Evolutionary conservation across 129 eudicot species (phyloP).

Genomic region (Chrysanthemum seticuspe): DNA sequence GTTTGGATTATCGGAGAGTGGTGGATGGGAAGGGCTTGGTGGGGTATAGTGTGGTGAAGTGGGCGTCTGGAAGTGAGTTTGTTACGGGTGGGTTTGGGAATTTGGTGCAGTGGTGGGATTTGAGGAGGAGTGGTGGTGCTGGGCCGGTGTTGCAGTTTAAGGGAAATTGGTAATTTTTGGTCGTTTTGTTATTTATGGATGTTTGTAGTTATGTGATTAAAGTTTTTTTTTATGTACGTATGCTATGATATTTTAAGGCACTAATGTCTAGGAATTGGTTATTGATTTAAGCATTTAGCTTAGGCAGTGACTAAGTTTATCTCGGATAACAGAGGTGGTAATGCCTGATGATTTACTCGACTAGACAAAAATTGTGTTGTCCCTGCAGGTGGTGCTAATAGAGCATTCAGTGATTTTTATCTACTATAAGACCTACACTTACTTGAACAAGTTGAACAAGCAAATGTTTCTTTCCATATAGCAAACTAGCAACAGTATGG

Average conservation of each 20-base stretch:
- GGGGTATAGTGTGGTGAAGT: constrained; percentile 53
- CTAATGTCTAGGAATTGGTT: not conserved
- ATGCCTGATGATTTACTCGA: not conserved
- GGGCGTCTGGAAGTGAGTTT: constrained; percentile 80
- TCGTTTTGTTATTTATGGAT: not conserved
- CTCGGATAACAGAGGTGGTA: not conserved
- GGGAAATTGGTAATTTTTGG: constrained; percentile 56
- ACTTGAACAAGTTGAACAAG: not conserved
- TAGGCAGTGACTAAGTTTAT: not conserved
- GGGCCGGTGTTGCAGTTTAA: constrained; percentile 70
- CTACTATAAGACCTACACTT: not conserved
- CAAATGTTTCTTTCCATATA: constrained; percentile 3
- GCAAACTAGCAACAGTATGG: not conserved
- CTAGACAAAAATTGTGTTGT: not conserved
- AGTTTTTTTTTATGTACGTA: not conserved
- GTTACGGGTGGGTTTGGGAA: constrained; percentile 85
- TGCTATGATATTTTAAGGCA: not conserved
- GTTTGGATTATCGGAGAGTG: constrained; percentile 39
- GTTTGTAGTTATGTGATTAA: not conserved
- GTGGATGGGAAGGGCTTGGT: constrained; percentile 78
- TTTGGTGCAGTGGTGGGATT: constrained; percentile 95
- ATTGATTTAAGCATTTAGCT: not conserved
- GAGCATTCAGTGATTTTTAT: not conserved
- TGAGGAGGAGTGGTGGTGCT: constrained; percentile 64
- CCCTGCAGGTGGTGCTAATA: constrained; percentile 6